These are phyloP conservation scores for Penicillium capsulatum DNA, from an alignment of 2,329 filamentous ascomycete genomes.

Conservation along the genomic window DNA sequence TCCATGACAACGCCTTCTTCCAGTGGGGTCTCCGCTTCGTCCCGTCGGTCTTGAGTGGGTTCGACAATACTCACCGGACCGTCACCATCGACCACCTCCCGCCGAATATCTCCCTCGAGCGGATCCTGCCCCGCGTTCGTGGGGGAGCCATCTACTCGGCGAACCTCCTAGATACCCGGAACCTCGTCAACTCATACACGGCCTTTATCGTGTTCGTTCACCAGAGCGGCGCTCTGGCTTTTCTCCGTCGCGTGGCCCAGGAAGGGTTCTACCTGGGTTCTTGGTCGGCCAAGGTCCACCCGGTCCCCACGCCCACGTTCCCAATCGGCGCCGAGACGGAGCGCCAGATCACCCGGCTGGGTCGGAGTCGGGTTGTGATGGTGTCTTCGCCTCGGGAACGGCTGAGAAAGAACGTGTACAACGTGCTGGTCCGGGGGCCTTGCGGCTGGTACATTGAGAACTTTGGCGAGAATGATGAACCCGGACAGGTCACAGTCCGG, in stretches of 20 bases:
- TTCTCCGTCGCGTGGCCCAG: conserved; percentile 4
- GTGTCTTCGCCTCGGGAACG: not conserved
- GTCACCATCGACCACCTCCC: conserved; percentile 8
- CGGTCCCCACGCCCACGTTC: conserved; percentile 11
- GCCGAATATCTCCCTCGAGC: conserved; percentile 1
- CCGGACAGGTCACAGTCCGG: conserved; percentile 3
- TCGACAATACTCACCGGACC: conserved; percentile 4
- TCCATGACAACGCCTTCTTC: conserved; percentile 5
- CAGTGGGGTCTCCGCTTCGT: conserved; percentile 11
- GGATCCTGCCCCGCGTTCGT: conserved; percentile 7
- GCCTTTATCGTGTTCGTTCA: conserved; percentile 6
- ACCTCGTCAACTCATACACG: conserved; percentile 4
- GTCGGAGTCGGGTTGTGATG: conserved; percentile 7
- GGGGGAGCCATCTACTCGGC: conserved; percentile 11
- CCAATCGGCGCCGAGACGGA: conserved; percentile 1
- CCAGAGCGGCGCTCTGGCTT: conserved; percentile 8
- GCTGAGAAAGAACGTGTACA: not conserved
- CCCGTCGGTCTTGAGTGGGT: not conserved
- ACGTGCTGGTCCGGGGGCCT: not conserved
- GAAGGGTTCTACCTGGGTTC: conserved; percentile 10
- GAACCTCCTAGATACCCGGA: conserved; percentile 5
- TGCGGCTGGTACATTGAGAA: conserved; percentile 4
- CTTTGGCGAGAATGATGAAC: conserved; percentile 6
- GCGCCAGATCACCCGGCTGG: conserved; percentile 1
- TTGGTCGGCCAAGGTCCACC: conserved; percentile 1